Conservation (phyloP, 441 rosid genomes). For the Erysimum pusillum region DNA sequence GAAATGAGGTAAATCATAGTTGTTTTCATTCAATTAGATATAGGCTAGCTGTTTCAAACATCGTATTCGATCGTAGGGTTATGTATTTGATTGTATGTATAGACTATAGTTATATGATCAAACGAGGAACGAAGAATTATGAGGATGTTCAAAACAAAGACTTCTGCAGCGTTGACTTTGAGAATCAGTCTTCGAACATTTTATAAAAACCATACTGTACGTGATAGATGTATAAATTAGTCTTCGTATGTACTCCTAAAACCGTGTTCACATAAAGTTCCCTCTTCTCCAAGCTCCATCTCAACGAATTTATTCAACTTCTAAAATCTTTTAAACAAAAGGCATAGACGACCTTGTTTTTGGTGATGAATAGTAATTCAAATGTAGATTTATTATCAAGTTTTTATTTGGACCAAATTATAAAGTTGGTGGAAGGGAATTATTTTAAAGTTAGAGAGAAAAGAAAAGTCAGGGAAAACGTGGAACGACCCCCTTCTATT, state of each 20-base stretch:
- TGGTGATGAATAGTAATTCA: no score
- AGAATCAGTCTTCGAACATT: not conserved
- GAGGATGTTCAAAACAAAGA: slow-evolving; percentile 9
- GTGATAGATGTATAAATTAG: not conserved
- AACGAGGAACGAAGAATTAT: not conserved
- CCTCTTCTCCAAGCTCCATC: not conserved
- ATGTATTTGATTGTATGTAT: not conserved
- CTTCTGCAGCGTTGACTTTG: slow-evolving; percentile 23
- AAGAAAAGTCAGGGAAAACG: no score
- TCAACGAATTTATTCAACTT: not conserved
- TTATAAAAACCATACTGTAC: not conserved
- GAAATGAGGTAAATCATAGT: not conserved
- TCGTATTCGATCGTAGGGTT: not conserved
- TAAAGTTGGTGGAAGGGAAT: no score
- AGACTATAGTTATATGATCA: not conserved
- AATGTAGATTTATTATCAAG: no score
- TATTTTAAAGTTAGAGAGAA: no score
- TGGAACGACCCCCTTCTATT: no score
- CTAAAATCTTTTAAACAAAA: not conserved
- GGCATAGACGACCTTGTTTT: not conserved
- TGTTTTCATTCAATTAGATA: not conserved
- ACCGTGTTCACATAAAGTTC: not conserved
- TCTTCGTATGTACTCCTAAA: not conserved
- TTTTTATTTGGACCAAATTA: no score
- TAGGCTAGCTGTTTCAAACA: not conserved